Percentiles rank a stretch among this genome's conserved stretches.
These are phyloP conservation scores for Kodamaea sp. DNA, from an alignment of 1,139 yeast genomes.

Conservation along the genomic window DNA sequence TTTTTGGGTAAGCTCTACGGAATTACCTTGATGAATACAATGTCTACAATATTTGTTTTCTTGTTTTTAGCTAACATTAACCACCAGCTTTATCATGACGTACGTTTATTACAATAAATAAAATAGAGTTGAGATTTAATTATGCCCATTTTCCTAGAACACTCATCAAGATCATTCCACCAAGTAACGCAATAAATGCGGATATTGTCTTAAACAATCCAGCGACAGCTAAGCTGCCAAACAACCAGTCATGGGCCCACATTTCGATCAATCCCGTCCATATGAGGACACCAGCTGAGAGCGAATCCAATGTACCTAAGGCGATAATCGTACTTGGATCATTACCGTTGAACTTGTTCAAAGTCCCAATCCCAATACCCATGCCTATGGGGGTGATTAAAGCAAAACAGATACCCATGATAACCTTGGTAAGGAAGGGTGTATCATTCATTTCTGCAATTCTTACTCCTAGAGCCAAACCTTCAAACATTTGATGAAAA, in stretches of 20 bases:
- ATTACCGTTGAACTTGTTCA: slow-evolving; percentile 28
- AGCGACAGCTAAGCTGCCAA: slow-evolving; percentile 24
- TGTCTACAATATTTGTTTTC: no score
- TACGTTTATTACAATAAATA: no score
- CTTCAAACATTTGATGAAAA: slow-evolving; percentile 21
- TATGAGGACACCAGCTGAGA: slow-evolving; percentile 34
- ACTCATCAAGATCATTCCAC: slow-evolving; percentile 37
- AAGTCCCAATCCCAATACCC: slow-evolving; percentile 28
- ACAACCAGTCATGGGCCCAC: slow-evolving; percentile 35
- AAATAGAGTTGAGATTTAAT: neutral
- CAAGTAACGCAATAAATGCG: slow-evolving; percentile 22
- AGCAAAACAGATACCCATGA: slow-evolving; percentile 19
- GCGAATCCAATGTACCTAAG: slow-evolving; percentile 31
- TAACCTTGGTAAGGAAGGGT: slow-evolving; percentile 8
- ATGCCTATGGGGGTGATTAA: slow-evolving; percentile 25
- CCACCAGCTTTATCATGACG: no score
- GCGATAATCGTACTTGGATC: slow-evolving; percentile 29
- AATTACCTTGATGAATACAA: no score
- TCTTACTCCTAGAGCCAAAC: slow-evolving; percentile 17
- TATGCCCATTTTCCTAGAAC: slow-evolving; percentile 33
- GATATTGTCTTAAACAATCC: slow-evolving; percentile 17
- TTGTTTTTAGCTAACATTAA: no score
- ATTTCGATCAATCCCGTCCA: slow-evolving; percentile 35
- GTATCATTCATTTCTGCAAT: slow-evolving; percentile 14
- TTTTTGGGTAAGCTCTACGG: no score